phyloP scores from a whole-genome alignment of 2,329 filamentous ascomycete genomes.

The Periconia digitata region DNA sequence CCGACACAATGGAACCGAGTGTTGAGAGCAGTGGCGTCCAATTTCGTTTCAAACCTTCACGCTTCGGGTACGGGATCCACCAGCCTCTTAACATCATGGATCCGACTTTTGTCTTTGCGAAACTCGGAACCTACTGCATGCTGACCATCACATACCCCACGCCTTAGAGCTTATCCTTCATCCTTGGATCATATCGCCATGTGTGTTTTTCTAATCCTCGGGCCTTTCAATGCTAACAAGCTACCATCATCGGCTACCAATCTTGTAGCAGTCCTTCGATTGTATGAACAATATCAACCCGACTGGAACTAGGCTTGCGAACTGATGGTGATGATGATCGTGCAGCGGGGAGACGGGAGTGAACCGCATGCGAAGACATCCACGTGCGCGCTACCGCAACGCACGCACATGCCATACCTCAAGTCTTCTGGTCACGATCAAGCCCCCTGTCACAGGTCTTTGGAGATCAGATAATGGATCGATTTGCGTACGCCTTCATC shows the following conservation, averaged over 20 bases:
- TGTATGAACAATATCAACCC: neutral
- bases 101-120: conserved; percentile 3
- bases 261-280: no score
- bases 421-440: neutral
- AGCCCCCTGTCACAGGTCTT: neutral
- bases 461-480: no score
- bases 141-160: no score
- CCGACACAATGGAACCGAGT: conserved; percentile 39
- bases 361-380: conserved; percentile 15
- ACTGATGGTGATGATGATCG: conserved; percentile 7
- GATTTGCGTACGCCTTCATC: no score
- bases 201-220: no score
- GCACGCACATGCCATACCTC: neutral
- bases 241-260: no score
- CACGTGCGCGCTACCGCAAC: conserved; percentile 21
- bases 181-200: no score
- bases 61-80: neutral
- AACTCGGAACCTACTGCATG: neutral
- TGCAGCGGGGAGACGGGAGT: conserved; percentile 34
- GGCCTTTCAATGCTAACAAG: no score
- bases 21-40: conserved; percentile 27
- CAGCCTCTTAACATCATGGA: neutral
- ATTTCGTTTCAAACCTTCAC: conserved; percentile 16
- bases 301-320: neutral
- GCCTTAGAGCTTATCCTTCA: no score